Evolutionary conservation across 2,329 filamentous ascomycete genomes (phyloP).

Genomic region (Microthyrium microscopicum): DNA sequence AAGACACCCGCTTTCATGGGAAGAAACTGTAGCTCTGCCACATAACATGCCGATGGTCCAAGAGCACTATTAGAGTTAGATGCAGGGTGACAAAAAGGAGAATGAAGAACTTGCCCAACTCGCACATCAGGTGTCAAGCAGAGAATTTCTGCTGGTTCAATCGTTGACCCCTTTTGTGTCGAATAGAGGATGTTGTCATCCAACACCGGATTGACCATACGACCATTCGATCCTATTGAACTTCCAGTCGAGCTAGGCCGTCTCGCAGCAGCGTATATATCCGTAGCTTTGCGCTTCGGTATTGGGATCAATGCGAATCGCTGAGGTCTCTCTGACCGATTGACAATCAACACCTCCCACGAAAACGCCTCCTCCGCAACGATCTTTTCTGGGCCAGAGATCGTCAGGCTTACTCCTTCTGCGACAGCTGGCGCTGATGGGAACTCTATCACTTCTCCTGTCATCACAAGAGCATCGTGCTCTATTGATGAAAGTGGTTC

Average conservation of each 20-base stretch:
- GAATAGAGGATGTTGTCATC: constrained; percentile 58
- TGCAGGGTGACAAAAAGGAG: background rate
- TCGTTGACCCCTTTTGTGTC: constrained; percentile 47
- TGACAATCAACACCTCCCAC: constrained; percentile 63
- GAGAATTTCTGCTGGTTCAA: constrained; percentile 51
- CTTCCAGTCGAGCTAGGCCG: constrained; percentile 27
- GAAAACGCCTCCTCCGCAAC: constrained; percentile 49
- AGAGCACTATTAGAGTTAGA: constrained; percentile 34
- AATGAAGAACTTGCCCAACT: constrained; percentile 38
- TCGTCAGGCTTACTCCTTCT: constrained; percentile 54
- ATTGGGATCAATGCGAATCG: constrained; percentile 56
- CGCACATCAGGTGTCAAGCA: constrained; percentile 59
- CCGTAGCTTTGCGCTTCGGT: constrained; percentile 35
- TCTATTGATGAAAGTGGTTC: constrained; percentile 5
- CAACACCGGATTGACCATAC: constrained; percentile 47
- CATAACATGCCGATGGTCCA: constrained; percentile 55
- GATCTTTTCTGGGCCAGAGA: constrained; percentile 45
- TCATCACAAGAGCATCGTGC: constrained; percentile 4
- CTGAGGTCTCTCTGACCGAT: constrained; percentile 44
- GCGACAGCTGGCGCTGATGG: background rate
- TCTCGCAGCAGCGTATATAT: constrained; percentile 24
- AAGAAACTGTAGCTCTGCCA: constrained; percentile 55
- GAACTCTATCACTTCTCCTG: background rate
- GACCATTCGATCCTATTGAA: constrained; percentile 15
- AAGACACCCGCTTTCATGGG: constrained; percentile 50